These are phyloP conservation scores for Chrysosporium keratinophilum DNA, from an alignment of 2,329 filamentous ascomycete genomes.

Conservation along the genomic window DNA sequence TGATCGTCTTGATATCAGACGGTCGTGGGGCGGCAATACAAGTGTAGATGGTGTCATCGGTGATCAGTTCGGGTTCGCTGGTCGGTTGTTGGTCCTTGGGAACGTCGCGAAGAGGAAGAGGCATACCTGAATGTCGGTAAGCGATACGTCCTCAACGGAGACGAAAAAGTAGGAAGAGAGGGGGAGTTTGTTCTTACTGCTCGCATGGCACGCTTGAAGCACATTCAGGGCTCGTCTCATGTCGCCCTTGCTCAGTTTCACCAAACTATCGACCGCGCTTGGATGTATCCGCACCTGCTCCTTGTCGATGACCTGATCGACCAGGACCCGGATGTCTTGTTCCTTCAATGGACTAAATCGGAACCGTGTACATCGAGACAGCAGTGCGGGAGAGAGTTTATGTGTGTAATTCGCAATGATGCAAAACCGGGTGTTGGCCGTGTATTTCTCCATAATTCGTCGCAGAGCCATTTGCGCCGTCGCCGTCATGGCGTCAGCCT, in stretches of 20 bases:
- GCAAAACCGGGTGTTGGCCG: constrained; percentile 92
- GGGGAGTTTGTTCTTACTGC: constrained; percentile 48
- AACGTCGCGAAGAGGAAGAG: constrained; percentile 51
- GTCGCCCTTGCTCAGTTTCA: constrained; percentile 82
- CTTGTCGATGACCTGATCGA: constrained; percentile 81
- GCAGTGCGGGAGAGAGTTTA: constrained; percentile 83
- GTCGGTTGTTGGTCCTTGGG: constrained; percentile 46
- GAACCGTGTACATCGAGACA: constrained; percentile 90
- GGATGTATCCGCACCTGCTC: constrained; percentile 74
- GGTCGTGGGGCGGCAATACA: constrained; percentile 95
- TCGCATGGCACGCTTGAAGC: constrained; percentile 90
- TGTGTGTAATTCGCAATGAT: constrained; percentile 99
- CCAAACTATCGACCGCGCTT: constrained; percentile 72
- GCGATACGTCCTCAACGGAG: no score
- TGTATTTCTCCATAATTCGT: constrained; percentile 99
- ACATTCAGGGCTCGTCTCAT: constrained; percentile 95
- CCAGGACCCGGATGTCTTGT: constrained; percentile 68
- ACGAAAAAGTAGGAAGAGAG: background rate
- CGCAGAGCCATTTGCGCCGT: constrained; percentile 95
- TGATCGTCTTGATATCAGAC: constrained; percentile 72
- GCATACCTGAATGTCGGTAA: constrained; percentile 45
- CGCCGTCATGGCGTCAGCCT: constrained; percentile 99
- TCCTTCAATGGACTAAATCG: constrained; percentile 90
- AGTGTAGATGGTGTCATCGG: constrained; percentile 85
- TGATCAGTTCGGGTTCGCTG: constrained; percentile 72